Conservation (phyloP, 306 rosid species). For the Amphicarpaea edgeworthii region DNA sequence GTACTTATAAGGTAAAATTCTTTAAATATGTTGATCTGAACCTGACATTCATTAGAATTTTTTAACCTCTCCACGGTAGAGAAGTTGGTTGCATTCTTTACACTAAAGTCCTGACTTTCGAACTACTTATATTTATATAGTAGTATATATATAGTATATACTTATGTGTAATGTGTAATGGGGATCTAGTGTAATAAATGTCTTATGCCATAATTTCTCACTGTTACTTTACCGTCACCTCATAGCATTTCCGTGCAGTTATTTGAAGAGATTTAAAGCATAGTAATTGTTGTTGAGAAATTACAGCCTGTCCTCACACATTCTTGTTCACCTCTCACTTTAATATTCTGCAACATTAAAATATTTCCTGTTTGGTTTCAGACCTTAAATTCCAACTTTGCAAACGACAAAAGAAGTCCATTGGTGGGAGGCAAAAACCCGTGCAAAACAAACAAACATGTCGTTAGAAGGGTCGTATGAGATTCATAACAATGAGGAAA, state of each 20-base stretch:
- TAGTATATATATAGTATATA: not conserved
- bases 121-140: constrained; percentile 26
- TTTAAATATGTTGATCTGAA: constrained; percentile 11
- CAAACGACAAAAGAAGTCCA: not conserved
- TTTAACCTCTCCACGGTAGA: not conserved
- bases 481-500: constrained; percentile 18
- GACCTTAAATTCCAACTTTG: constrained; percentile 34
- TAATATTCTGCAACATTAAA: constrained; percentile 10
- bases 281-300: constrained; percentile 38
- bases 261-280: constrained; percentile 16
- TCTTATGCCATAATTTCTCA: constrained; percentile 35
- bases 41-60: constrained; percentile 2
- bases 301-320: constrained; percentile 45
- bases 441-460: constrained; percentile 29
- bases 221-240: constrained; percentile 36
- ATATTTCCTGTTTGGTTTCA: constrained; percentile 29
- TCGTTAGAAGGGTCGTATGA: constrained; percentile 42
- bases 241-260: constrained; percentile 39
- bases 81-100: constrained; percentile 39
- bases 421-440: constrained; percentile 5
- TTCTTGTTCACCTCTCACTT: constrained; percentile 13
- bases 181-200: constrained; percentile 38
- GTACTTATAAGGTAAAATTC: not conserved
- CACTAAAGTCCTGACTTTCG: constrained; percentile 23
- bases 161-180: not conserved